A percentile compares a stretch with the other conserved stretches of the same genome.
phyloP scores from a whole-genome alignment of 2,329 filamentous ascomycete genomes.

The Raffaelea albimanens region DNA sequence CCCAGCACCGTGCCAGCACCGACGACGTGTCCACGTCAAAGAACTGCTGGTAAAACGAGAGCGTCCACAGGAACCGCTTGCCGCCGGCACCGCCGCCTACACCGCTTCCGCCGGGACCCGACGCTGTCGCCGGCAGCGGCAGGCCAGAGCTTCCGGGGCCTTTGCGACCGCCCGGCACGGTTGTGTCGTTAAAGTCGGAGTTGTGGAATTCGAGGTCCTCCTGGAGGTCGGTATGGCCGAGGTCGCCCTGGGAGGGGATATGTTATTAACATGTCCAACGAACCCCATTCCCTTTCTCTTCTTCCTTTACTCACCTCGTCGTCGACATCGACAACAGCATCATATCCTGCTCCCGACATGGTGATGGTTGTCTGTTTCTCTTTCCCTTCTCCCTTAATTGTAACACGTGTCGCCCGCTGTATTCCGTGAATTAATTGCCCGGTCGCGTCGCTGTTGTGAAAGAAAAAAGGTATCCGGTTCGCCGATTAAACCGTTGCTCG shows the following conservation, averaged over 20 bases:
- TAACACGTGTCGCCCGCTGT: no score
- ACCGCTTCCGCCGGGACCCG: slow-evolving; percentile 26
- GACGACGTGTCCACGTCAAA: slow-evolving; percentile 96
- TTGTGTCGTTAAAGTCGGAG: slow-evolving; percentile 66
- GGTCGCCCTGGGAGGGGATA: slow-evolving; percentile 60
- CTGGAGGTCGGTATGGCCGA: slow-evolving; percentile 95
- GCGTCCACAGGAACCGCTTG: slow-evolving; percentile 86
- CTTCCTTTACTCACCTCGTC: slow-evolving; percentile 72
- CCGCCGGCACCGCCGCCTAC: slow-evolving; percentile 32
- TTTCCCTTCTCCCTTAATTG: no score
- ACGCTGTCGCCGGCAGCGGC: slow-evolving; percentile 47
- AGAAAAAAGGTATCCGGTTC: no score
- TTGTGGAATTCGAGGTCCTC: slow-evolving; percentile 99
- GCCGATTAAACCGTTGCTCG: no score
- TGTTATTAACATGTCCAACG: not conserved
- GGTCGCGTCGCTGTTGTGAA: no score
- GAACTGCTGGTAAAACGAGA: slow-evolving; percentile 94
- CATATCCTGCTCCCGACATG: slow-evolving; percentile 84
- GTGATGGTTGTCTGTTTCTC: no score
- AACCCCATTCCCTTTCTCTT: not conserved
- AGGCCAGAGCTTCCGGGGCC: slow-evolving; percentile 39
- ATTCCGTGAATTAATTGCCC: no score
- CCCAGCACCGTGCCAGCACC: slow-evolving; percentile 76
- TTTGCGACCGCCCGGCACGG: slow-evolving; percentile 34
- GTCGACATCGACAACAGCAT: slow-evolving; percentile 96